Conservation (phyloP, 2,329 filamentous ascomycete genomes). For the Neonectria sp. region DNA sequence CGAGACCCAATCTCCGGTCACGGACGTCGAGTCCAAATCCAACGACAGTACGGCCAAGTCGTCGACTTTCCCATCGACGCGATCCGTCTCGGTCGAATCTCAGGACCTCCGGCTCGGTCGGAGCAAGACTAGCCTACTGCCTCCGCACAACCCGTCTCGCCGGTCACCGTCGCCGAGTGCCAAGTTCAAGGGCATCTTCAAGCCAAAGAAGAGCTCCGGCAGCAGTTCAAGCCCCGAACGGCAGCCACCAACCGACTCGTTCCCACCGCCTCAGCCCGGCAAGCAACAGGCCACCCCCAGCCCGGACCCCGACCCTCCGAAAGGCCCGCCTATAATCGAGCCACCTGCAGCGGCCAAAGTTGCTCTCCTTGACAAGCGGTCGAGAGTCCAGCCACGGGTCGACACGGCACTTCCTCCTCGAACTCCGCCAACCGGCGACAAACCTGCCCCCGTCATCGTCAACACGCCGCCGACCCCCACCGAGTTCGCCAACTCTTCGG, state of each 20-base stretch:
- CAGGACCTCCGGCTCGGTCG: constrained; percentile 46
- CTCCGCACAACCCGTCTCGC: constrained; percentile 59
- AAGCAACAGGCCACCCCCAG: constrained; percentile 40
- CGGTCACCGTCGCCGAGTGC: constrained; percentile 79
- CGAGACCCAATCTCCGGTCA: constrained; percentile 39
- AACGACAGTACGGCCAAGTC: constrained; percentile 46
- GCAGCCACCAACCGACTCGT: constrained; percentile 35
- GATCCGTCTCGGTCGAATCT: constrained; percentile 44
- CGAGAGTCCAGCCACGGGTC: constrained; percentile 48
- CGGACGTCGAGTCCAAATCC: constrained; percentile 45
- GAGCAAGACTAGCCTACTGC: constrained; percentile 46
- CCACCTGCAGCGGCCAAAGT: constrained; percentile 50
- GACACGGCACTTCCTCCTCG: constrained; percentile 56
- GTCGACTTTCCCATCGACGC: constrained; percentile 43
- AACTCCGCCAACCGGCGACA: constrained; percentile 64
- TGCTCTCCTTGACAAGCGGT: constrained; percentile 47
- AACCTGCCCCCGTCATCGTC: constrained; percentile 69
- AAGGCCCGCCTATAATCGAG: constrained; percentile 45
- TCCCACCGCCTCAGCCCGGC: constrained; percentile 35
- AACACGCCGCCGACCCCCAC: constrained; percentile 78
- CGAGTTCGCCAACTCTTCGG: constrained; percentile 53
- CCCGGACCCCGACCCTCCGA: constrained; percentile 38
- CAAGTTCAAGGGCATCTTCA: constrained; percentile 79
- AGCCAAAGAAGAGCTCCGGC: constrained; percentile 42
- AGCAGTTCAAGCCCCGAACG: constrained; percentile 44